phyloP scores from a whole-genome alignment of 2,329 filamentous ascomycete species.

The Malbranchea cinnamomea region DNA sequence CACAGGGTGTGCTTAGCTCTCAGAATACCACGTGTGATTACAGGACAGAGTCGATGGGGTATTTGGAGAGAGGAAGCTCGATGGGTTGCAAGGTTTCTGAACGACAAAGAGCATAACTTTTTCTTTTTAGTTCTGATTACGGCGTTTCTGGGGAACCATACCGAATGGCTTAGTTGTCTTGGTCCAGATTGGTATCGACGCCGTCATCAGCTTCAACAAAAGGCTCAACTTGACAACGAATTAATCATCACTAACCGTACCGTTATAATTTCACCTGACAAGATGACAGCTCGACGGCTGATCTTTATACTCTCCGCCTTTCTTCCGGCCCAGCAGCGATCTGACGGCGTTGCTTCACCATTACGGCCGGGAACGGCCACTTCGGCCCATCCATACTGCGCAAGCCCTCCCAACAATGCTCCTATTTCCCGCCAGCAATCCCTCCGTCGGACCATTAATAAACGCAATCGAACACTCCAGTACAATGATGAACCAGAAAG shows the following conservation, averaged over 20 bases:
- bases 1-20: slow-evolving; percentile 39
- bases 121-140: slow-evolving; percentile 45
- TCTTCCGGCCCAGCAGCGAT: slow-evolving; percentile 34
- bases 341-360: slow-evolving; percentile 24
- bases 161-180: slow-evolving; percentile 42
- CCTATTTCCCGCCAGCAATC: slow-evolving; percentile 38
- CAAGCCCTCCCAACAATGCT: slow-evolving; percentile 38
- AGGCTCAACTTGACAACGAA: slow-evolving; percentile 32
- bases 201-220: slow-evolving; percentile 37
- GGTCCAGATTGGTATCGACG: slow-evolving; percentile 41
- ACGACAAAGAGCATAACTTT: slow-evolving; percentile 42
- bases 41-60: slow-evolving; percentile 44
- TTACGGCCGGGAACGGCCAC: slow-evolving; percentile 27
- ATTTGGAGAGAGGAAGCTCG: slow-evolving; percentile 47
- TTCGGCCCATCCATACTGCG: slow-evolving; percentile 35
- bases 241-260: slow-evolving; percentile 38
- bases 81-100: slow-evolving; percentile 40
- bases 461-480: slow-evolving; percentile 33
- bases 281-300: slow-evolving; percentile 43
- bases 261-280: slow-evolving; percentile 42
- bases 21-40: slow-evolving; percentile 40
- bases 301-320: slow-evolving; percentile 45
- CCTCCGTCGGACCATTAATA: slow-evolving; percentile 38
- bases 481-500: slow-evolving; percentile 20
- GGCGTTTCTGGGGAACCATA: slow-evolving; percentile 44